Evolutionary conservation across 2,329 filamentous ascomycete species (phyloP), one percentile per base, ranked within the genome.

Genomic region (Microascus cirrosus): DNA sequence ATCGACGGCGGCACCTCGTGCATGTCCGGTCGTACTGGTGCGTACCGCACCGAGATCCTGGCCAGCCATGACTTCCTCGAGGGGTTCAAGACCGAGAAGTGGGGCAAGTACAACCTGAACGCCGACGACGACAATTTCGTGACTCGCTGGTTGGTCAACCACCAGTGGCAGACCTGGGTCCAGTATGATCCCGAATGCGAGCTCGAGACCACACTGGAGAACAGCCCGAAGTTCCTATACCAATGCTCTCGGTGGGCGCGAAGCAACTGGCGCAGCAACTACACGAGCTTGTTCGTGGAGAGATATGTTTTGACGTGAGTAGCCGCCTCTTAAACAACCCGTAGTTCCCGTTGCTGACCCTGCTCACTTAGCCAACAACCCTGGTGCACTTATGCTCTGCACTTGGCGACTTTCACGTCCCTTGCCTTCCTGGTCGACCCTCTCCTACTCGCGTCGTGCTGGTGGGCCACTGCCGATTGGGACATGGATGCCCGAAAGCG

Each of bases 101-200:
- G 90, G 90, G 82, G 87, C 54, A 85, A 87, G 65, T 95, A 87
- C 73, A 92, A 92, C 67, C 80, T 97, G 61, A 96, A 96, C 68
- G 91, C 93, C 28, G 93, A 97, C 71, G 93, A 97, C 71, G 93
- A 97, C 78, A 97, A 97, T 74, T 97, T 96, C 74, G 90, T 97
- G 65, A 96, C 93, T 7, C 86, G 93, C 59, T 97, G 93, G 93
- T 81, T 97, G 67, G 92, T 96, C 64, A 89, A 85, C 62, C 87
- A 96, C 74, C 82, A 86, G 64, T 95, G 90, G 89, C 90, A 95
- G 74, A 96, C 92, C 24, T 93, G 89, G 79, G 89, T 96, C 71
- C 93, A 97, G 74, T 96, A 96, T 74, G 87, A 96, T 70, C 83
- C 81, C 54, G 90, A 95, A 68, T 95, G 90, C 66, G 89, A 95